Percentiles rank a stretch among this genome's conserved stretches.
These are phyloP conservation scores for Mucor ambiguus DNA, from an alignment of 371 early-diverging fungal species.

Conservation along the genomic window DNA sequence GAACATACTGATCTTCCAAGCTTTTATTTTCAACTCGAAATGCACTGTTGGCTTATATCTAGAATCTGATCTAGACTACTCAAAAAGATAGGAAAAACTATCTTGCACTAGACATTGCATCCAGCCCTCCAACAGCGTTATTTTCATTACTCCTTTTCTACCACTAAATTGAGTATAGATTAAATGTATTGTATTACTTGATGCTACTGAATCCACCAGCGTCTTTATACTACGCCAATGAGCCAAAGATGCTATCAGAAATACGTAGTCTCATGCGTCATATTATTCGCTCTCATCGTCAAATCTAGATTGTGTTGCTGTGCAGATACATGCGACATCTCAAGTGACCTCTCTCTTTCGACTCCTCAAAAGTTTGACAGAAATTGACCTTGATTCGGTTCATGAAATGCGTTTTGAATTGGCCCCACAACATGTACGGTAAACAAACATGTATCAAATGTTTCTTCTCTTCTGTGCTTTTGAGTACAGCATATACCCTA, in stretches of 20 bases:
- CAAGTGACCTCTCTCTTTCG: background rate
- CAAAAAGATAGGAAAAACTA: no score
- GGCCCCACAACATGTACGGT: background rate
- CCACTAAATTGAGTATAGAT: background rate
- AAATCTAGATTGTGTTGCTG: background rate
- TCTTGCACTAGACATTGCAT: background rate
- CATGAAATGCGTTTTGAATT: background rate
- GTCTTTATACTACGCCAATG: background rate
- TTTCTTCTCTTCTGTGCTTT: background rate
- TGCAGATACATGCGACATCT: background rate
- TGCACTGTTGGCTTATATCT: slow-evolving; percentile 7
- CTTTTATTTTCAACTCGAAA: background rate
- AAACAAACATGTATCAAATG: background rate
- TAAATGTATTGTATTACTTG: background rate
- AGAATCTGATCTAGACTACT: slow-evolving; percentile 9
- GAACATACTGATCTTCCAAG: background rate
- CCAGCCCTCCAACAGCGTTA: background rate
- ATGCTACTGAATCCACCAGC: background rate
- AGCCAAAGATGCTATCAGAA: background rate
- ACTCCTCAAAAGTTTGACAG: slow-evolving; percentile 8
- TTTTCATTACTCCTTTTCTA: background rate
- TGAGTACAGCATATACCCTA: background rate
- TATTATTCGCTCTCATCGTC: background rate
- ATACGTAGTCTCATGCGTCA: background rate
- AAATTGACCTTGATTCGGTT: background rate